Percentiles rank a stretch among this genome's conserved stretches.
Conservation (phyloP, 208 protist species). For the Trypanosoma lewisi region DNA sequence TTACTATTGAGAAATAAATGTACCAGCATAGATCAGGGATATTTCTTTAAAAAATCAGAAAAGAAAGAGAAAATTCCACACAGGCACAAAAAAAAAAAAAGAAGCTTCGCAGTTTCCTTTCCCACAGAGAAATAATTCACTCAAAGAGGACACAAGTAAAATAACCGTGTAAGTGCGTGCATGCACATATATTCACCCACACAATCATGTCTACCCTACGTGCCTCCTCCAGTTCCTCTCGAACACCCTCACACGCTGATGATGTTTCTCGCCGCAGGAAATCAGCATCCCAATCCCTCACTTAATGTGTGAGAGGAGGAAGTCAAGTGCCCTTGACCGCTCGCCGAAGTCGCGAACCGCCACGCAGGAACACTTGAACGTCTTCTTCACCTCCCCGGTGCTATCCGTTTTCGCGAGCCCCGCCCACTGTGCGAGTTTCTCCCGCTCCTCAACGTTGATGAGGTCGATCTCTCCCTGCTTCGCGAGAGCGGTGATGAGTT, state of each 20-base stretch:
- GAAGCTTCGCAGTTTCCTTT: conserved; percentile 5
- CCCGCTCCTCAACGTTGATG: conserved; percentile 83
- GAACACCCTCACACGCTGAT: background rate
- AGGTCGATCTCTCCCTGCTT: conserved; percentile 85
- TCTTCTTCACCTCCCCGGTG: conserved; percentile 72
- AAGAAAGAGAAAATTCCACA: conserved; percentile 22
- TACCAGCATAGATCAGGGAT: too few species aligned
- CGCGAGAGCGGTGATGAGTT: conserved; percentile 81
- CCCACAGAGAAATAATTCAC: background rate
- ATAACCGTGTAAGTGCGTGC: background rate
- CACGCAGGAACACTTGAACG: conserved; percentile 86
- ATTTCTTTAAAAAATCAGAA: conserved; percentile 3
- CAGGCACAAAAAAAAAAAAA: conserved; percentile 21
- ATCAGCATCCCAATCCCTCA: conserved; percentile 13
- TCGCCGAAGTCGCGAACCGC: conserved; percentile 89
- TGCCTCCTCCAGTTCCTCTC: background rate
- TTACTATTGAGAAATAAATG: too few species aligned
- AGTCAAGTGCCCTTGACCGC: conserved; percentile 79
- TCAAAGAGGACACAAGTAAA: background rate
- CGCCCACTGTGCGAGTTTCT: conserved; percentile 84
- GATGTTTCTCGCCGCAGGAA: background rate
- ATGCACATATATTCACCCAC: background rate
- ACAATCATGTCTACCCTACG: background rate
- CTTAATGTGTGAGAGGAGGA: conserved; percentile 74
- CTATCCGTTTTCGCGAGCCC: conserved; percentile 58